These are phyloP conservation scores for Citrullus colocynthis DNA, from an alignment of 306 rosid genomes.

Conservation along the genomic window DNA sequence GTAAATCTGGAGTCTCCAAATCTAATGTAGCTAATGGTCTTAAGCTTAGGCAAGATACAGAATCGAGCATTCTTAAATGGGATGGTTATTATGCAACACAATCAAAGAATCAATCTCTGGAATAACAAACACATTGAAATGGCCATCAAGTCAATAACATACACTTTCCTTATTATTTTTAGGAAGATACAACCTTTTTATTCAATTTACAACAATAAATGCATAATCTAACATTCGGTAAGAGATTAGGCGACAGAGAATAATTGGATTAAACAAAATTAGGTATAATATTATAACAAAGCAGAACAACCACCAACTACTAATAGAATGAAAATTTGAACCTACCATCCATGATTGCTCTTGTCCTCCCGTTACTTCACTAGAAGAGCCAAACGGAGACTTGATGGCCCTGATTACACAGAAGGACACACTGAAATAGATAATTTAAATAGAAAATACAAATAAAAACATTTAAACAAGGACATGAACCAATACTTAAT, in stretches of 20 bases:
- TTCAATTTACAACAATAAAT: neutral
- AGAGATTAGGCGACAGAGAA: neutral
- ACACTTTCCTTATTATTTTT: neutral
- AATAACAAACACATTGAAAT: neutral
- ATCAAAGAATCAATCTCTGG: neutral
- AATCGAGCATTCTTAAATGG: neutral
- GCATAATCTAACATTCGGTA: neutral
- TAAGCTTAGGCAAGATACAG: neutral
- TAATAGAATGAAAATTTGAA: neutral
- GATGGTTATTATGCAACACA: neutral
- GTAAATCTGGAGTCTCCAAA: neutral
- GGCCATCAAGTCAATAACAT: neutral
- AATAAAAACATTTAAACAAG: neutral
- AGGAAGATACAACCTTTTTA: neutral
- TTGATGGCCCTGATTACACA: neutral
- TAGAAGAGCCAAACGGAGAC: neutral
- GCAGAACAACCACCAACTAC: neutral
- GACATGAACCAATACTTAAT: neutral
- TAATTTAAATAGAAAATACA: neutral
- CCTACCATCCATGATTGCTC: constrained; percentile 9
- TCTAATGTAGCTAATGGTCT: neutral
- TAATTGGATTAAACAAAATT: neutral
- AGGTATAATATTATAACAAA: neutral
- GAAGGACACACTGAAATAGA: neutral
- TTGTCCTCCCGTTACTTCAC: neutral